These are phyloP conservation scores for Ajuga chamaepitys DNA, from an alignment of 257 asterid genomes.

Conservation along the genomic window DNA sequence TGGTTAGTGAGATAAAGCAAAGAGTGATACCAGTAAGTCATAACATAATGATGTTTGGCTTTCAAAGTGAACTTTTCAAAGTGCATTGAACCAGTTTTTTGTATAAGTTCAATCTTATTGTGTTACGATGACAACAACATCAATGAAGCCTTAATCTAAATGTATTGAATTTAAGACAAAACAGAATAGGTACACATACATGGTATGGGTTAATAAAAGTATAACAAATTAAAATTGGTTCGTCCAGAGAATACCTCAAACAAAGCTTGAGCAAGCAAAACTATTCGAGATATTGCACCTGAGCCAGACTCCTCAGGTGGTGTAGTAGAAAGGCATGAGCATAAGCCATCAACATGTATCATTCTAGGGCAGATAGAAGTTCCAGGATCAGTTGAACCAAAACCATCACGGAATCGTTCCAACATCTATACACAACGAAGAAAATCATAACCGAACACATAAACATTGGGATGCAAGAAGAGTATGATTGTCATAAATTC, in stretches of 20 bases:
- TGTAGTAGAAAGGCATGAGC: conserved; percentile 53
- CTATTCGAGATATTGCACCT: conserved; percentile 62
- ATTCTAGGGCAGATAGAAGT: conserved; percentile 50
- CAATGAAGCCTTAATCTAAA: too few relatives aligned
- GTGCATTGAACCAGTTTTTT: neutral
- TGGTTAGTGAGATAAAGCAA: too few relatives aligned
- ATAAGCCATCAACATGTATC: conserved; percentile 52
- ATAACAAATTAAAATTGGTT: neutral
- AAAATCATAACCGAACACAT: conserved; percentile 1
- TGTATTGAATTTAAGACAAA: too few relatives aligned
- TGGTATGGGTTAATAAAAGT: neutral
- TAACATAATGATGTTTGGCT: too few relatives aligned
- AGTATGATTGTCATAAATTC: neutral
- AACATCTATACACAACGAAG: conserved; percentile 35
- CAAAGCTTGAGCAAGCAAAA: conserved; percentile 82
- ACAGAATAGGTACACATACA: neutral
- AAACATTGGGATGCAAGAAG: neutral
- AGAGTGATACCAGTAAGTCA: too few relatives aligned
- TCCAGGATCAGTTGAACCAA: conserved; percentile 27
- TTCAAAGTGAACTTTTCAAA: neutral
- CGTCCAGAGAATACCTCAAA: conserved; percentile 51
- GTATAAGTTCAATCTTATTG: neutral
- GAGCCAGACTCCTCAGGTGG: conserved; percentile 40
- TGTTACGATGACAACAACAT: too few relatives aligned
- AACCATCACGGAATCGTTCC: conserved; percentile 52